phyloP scores from a whole-genome alignment of 768 basidiomycete species.

The Thelephora aurantiotincta region DNA sequence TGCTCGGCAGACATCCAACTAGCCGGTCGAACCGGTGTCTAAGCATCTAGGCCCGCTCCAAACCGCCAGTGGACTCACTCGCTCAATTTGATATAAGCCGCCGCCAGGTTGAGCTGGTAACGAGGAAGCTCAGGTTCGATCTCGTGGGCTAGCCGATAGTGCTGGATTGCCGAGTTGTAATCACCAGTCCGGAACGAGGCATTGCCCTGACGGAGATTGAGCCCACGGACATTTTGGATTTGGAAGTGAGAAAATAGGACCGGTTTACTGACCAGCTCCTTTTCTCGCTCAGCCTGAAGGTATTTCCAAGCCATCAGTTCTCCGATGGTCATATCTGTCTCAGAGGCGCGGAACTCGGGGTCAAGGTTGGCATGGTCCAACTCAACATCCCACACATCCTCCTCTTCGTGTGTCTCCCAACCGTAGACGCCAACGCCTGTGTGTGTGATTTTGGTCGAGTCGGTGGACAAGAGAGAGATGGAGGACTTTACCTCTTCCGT shows the following conservation, averaged over 20 bases:
- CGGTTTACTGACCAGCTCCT: slow-evolving; percentile 38
- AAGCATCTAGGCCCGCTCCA: background rate
- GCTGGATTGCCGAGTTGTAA: slow-evolving; percentile 36
- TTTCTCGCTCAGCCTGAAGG: slow-evolving; percentile 54
- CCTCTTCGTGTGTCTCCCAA: slow-evolving; percentile 66
- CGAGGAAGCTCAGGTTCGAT: slow-evolving; percentile 64
- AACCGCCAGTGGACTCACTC: slow-evolving; percentile 29
- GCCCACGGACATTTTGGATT: slow-evolving; percentile 3
- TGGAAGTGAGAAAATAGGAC: slow-evolving; percentile 1
- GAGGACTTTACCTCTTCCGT: slow-evolving; percentile 38
- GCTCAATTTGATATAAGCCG: slow-evolving; percentile 55
- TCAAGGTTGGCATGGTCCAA: slow-evolving; percentile 49
- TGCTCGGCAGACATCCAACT: slow-evolving; percentile 65
- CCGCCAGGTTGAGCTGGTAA: slow-evolving; percentile 66
- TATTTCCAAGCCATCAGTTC: slow-evolving; percentile 69
- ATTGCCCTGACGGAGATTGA: slow-evolving; percentile 39
- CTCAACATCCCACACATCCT: slow-evolving; percentile 63
- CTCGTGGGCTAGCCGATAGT: slow-evolving; percentile 43
- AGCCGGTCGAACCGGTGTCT: background rate
- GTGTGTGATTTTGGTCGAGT: background rate
- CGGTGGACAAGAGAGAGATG: background rate
- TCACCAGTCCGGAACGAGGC: slow-evolving; percentile 50
- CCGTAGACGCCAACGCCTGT: slow-evolving; percentile 46
- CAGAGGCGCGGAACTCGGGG: slow-evolving; percentile 24
- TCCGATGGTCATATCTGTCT: slow-evolving; percentile 49